Base-by-base conservation (phyloP, 345 rosid species). In the Linum tenue region DNA sequence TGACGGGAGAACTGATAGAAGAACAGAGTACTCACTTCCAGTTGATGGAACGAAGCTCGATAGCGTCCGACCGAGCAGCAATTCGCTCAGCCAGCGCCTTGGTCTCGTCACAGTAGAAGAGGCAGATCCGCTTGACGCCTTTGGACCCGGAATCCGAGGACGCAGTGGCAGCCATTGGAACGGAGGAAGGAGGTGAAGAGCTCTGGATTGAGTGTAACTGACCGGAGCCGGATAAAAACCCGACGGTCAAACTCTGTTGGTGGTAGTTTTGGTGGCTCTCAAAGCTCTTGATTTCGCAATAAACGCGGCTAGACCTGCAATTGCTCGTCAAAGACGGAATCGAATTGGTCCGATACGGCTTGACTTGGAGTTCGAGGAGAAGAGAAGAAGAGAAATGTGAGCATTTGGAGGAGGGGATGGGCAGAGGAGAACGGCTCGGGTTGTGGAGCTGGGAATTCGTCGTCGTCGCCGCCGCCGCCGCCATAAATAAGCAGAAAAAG, bases 71-170 rank as follows among this genome's bases (percentile, higher is more conserved):
- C 60, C 79, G 70, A 0, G 82, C 70, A 12, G 94, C 91, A 51
- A 90, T 69, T 68, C 89, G 78, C 86, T 88, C 82, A 5, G 98
- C 98, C 38, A 92, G 89, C n/a, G 83, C 76, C 74, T 69, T 78
- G 38, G 86, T 90, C 79, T 92, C 98, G 55, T 74, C 80, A 67
- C 88, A 85, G 78, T 81, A 78, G 74, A 90, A 92, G 59, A 92
- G 94, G 57, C 82, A 85, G 38, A 90, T 87, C 48, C 80, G 82
- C 73, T 89, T 89, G 48, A 75, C 73, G 60, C 68, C 64, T 65
- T 83, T 82, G n/a, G 84, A 37, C 14, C 79, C 80, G 3, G 91
- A 77, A 40, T 73, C 83, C 4, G 86, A 74, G 31, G 74, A 65
- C 5, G 84, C 66, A 17, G 82, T 15, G 50, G 89, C 81, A 7